Percentiles rank a stretch among this genome's conserved stretches.
These are phyloP conservation scores for Suillus subaureus DNA, from an alignment of 768 basidiomycete genomes.

Conservation along the genomic window DNA sequence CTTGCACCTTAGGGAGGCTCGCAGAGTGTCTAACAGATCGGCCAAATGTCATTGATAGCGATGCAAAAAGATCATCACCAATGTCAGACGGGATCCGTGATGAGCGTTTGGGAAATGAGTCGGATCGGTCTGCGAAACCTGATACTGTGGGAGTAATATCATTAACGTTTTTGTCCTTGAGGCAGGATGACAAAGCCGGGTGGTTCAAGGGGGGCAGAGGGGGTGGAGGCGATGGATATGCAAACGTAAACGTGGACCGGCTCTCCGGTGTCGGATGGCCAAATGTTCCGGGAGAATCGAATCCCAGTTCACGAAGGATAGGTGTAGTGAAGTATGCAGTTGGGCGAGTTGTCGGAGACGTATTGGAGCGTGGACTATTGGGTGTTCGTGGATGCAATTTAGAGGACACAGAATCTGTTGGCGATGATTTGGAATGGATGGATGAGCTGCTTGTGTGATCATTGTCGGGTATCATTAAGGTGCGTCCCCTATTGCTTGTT, in stretches of 20 bases:
- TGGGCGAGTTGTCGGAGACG: slow-evolving; percentile 17
- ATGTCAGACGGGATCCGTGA: slow-evolving; percentile 10
- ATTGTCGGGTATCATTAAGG: neutral
- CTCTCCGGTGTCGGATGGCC: slow-evolving; percentile 39
- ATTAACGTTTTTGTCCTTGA: slow-evolving; percentile 15
- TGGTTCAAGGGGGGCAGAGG: slow-evolving; percentile 59
- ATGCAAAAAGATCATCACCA: slow-evolving; percentile 23
- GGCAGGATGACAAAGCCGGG: slow-evolving; percentile 28
- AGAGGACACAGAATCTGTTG: slow-evolving; percentile 30
- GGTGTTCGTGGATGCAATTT: slow-evolving; percentile 28
- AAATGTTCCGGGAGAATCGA: slow-evolving; percentile 45
- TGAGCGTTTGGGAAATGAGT: slow-evolving; percentile 23
- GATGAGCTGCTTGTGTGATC: slow-evolving; percentile 7
- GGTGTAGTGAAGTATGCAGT: slow-evolving; percentile 28
- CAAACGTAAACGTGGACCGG: slow-evolving; percentile 23
- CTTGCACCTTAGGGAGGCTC: slow-evolving; percentile 30
- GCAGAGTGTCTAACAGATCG: slow-evolving; percentile 30
- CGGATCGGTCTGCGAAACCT: slow-evolving; percentile 24
- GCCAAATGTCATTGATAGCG: slow-evolving; percentile 28
- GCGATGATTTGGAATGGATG: slow-evolving; percentile 33
- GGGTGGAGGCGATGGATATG: slow-evolving; percentile 42
- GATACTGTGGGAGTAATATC: slow-evolving; percentile 10
- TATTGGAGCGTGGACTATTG: slow-evolving; percentile 24
- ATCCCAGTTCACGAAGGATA: slow-evolving; percentile 20
- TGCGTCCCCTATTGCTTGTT: neutral